Percentiles rank a stretch among this genome's conserved stretches.
These are phyloP conservation scores for Amanita muscaria DNA, from an alignment of 768 basidiomycete species.

Conservation along the genomic window DNA sequence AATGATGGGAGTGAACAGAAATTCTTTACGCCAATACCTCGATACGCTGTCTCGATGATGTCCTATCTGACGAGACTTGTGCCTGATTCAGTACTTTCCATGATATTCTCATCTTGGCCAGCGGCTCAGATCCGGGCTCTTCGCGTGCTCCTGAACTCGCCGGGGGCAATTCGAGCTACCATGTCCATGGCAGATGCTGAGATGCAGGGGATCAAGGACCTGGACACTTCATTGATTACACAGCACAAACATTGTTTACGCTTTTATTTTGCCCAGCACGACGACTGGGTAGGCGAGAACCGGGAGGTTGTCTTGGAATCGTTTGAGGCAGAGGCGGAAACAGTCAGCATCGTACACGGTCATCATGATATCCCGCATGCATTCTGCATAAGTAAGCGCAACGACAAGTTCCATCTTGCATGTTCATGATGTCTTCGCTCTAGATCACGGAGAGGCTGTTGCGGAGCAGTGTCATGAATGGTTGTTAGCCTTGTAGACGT, in stretches of 20 bases:
- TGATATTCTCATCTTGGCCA: constrained; percentile 46
- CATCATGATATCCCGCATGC: constrained; percentile 51
- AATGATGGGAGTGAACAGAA: constrained; percentile 24
- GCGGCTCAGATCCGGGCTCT: constrained; percentile 35
- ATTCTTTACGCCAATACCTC: constrained; percentile 40
- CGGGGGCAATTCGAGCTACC: constrained; percentile 40
- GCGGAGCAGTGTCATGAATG: constrained; percentile 34
- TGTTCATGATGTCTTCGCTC: constrained; percentile 3
- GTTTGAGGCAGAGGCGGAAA: constrained; percentile 26
- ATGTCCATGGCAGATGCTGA: constrained; percentile 61
- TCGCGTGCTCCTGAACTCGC: constrained; percentile 40
- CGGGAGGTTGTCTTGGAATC: constrained; percentile 33
- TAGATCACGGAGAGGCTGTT: constrained; percentile 45
- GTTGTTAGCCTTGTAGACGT: neutral
- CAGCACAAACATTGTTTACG: constrained; percentile 29
- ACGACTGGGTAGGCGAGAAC: constrained; percentile 64
- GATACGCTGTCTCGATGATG: constrained; percentile 30
- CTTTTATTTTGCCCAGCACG: constrained; percentile 52
- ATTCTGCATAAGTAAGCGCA: constrained; percentile 60
- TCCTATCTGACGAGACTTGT: constrained; percentile 36
- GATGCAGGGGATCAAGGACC: constrained; percentile 48
- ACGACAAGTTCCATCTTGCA: neutral
- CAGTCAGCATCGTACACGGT: constrained; percentile 34
- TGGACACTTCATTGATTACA: constrained; percentile 40
- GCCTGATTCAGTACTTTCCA: constrained; percentile 27